Base-by-base conservation (phyloP, 148 eudicot genomes). In the Chenopodium suecicum region DNA sequence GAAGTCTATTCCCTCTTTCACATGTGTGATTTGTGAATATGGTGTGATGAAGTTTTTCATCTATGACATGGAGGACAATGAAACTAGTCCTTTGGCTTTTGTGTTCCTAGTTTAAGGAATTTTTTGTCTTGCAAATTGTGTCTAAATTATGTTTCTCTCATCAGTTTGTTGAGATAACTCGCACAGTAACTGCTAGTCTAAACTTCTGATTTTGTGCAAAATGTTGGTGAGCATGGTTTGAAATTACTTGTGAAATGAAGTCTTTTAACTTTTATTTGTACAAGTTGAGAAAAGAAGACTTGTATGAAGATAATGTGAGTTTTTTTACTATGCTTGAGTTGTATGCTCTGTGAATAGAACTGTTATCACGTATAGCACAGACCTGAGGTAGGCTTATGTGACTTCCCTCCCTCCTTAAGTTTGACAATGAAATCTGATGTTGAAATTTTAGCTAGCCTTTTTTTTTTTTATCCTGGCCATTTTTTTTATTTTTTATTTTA, bases 281-380 rank as follows among this genome's bases (percentile, higher is more conserved):
- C 54, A 37, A 81, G 58, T 50, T 48, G 29, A 37, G 58, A 48
- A 65, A 44, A 16, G 46, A 62, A 34, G 74, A 10, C 32, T 67
- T 68, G 22, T 44, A 3, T 67, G 29, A 0, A 78, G 27, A 56
- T 56, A 37, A 19, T 62, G 74, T 66, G 75, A 46, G 4, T 31
- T 78, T 75, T n/a, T 13, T 70, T 3, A 32, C 32, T 54, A 62
- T 64, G 31, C 68, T 78, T 44, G 34, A 78, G 52, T 73, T 54
- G 48, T 82, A 62, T 56, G 78, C 65, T 78, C 31, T 73, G n/a
- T 74, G 73, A 74, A 81, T 7, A 19, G 62, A 20, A 46, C 52
- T 12, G 66, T n/a, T 19, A 70, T 29, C 17, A 79, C 56, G 20
- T 82, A 68, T 17, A 32, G 14, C 52, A 64, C 13, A 62, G 50